These are phyloP conservation scores for Euryodendron excelsum DNA, from an alignment of 148 eudicot species.

Conservation along the genomic window DNA sequence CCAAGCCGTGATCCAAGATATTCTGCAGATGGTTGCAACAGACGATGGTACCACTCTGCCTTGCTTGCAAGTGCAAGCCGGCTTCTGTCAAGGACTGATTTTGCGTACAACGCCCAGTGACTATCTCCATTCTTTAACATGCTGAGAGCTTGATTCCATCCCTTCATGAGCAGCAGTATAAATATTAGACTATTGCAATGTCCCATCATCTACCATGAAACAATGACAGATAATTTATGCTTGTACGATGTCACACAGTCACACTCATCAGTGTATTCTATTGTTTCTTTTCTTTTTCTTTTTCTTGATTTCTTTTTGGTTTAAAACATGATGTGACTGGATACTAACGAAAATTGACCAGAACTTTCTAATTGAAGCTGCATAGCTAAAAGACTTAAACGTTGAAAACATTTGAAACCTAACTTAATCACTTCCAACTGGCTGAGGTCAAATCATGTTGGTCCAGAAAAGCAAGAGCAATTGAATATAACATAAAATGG, in stretches of 20 bases:
- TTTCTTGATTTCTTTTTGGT: background rate
- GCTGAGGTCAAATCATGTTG: background rate
- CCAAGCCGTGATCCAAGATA: conserved; percentile 89
- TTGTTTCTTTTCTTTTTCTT: background rate
- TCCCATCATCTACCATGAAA: background rate
- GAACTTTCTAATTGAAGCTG: background rate
- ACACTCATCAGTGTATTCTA: no score
- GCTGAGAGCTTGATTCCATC: conserved; percentile 74
- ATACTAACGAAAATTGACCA: background rate
- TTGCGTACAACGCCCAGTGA: conserved; percentile 90
- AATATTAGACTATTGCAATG: background rate
- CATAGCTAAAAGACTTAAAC: background rate
- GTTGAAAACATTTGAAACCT: background rate
- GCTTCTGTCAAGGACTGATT: conserved; percentile 93
- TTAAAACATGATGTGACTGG: background rate
- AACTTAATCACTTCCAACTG: background rate
- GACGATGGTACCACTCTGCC: conserved; percentile 77
- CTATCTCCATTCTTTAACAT: conserved; percentile 63
- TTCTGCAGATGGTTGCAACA: conserved; percentile 96
- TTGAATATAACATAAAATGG: background rate
- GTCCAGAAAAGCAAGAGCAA: conserved; percentile 4
- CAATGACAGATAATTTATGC: background rate
- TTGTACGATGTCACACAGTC: no score
- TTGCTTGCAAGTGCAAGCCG: conserved; percentile 86
- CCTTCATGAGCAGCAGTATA: conserved; percentile 42